phyloP scores from a whole-genome alignment of 2,329 filamentous ascomycete genomes.

The Diplodia sapinea region DNA sequence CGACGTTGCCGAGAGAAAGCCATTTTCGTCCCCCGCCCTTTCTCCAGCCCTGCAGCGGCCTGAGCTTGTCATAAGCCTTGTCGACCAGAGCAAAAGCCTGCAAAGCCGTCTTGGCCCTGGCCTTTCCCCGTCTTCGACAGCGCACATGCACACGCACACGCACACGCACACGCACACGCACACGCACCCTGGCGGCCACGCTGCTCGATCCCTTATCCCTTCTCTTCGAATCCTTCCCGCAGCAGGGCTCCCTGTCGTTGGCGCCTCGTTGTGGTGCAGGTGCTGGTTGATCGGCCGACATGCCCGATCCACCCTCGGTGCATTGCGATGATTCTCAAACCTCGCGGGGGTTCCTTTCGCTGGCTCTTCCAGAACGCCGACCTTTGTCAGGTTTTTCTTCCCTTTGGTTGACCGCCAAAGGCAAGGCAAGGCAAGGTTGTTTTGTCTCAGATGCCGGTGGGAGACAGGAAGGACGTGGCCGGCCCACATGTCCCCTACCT shows the following conservation, averaged over 20 bases:
- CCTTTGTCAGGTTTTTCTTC: background rate
- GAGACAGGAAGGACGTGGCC: too few species aligned
- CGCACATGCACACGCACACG: too few species aligned
- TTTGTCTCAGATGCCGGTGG: background rate
- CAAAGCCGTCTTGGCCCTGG: too few species aligned
- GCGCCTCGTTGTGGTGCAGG: background rate
- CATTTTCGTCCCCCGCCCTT: background rate
- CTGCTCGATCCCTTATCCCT: constrained; percentile 12
- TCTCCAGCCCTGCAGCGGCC: constrained; percentile 19
- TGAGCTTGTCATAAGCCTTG: constrained; percentile 6
- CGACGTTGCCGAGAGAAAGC: constrained; percentile 21
- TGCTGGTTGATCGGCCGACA: background rate
- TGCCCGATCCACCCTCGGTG: background rate
- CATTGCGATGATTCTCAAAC: background rate
- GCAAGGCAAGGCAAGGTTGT: background rate
- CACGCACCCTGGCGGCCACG: background rate
- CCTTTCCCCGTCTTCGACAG: background rate
- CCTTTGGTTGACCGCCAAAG: background rate
- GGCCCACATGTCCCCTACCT: too few species aligned
- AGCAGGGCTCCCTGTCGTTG: constrained; percentile 14
- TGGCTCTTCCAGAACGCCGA: constrained; percentile 17
- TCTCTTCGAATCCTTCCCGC: constrained; percentile 24
- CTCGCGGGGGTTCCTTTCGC: background rate
- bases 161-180: background rate
- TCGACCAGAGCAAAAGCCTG: background rate